phyloP scores from a whole-genome alignment of 2,329 filamentous ascomycete genomes.

The Trichoderma brevicompactum region DNA sequence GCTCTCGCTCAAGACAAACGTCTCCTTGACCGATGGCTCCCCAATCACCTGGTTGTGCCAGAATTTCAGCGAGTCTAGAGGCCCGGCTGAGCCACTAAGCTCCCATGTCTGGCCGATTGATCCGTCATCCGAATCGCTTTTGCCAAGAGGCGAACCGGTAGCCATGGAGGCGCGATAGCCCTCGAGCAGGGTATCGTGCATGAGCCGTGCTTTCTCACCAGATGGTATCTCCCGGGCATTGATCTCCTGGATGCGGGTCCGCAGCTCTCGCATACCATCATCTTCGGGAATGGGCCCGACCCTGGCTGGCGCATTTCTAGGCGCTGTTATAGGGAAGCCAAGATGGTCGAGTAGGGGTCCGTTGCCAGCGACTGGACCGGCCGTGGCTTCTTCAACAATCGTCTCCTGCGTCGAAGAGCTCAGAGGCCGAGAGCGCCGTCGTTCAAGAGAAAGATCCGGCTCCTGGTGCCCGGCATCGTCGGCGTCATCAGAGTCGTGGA shows the following conservation, averaged over 20 bases:
- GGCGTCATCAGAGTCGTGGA: conserved; percentile 38
- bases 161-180: conserved; percentile 57
- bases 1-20: conserved; percentile 58
- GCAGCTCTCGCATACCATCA: conserved; percentile 73
- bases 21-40: conserved; percentile 46
- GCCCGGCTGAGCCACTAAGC: conserved; percentile 48
- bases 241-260: conserved; percentile 70
- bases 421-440: conserved; percentile 38
- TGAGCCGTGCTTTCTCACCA: conserved; percentile 69
- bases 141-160: conserved; percentile 29
- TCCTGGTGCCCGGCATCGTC: conserved; percentile 29
- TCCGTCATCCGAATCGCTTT: conserved; percentile 31
- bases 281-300: conserved; percentile 66
- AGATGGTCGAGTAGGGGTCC: conserved; percentile 41
- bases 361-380: conserved; percentile 33
- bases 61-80: conserved; percentile 61
- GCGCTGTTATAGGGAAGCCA: conserved; percentile 40
- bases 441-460: conserved; percentile 34
- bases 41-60: conserved; percentile 56
- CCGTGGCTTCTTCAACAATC: conserved; percentile 39
- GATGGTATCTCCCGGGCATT: conserved; percentile 63
- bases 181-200: conserved; percentile 73
- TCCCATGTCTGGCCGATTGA: conserved; percentile 42
- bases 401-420: conserved; percentile 44
- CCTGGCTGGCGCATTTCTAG: conserved; percentile 31